These are phyloP conservation scores for Hypoxylon perforatum DNA, from an alignment of 495 filamentous ascomycete species.

Conservation along the genomic window DNA sequence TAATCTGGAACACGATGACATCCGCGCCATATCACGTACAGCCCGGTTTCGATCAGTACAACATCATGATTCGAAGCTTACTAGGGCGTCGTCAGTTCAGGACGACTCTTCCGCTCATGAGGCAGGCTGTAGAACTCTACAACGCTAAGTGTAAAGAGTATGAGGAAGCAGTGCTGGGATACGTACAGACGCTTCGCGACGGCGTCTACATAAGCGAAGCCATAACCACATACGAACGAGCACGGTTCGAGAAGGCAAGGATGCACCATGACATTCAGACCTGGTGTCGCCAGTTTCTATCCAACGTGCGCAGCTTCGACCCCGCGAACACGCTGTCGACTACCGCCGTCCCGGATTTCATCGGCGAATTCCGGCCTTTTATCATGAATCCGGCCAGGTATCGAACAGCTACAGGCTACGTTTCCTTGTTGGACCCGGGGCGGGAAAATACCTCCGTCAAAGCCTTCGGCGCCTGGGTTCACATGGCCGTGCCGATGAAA, in stretches of 20 bases:
- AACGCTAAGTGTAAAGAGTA: constrained; percentile 39
- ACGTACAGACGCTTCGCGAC: constrained; percentile 34
- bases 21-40: constrained; percentile 41
- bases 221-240: constrained; percentile 25
- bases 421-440: constrained; percentile 33
- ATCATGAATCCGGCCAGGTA: constrained; percentile 53
- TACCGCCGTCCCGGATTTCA: constrained; percentile 53
- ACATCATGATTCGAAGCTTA: constrained; percentile 44
- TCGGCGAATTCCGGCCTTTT: constrained; percentile 63
- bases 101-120: constrained; percentile 40
- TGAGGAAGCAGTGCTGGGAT: constrained; percentile 46
- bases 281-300: constrained; percentile 40
- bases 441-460: constrained; percentile 3
- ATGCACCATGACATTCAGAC: constrained; percentile 41
- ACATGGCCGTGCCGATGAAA: constrained; percentile 25
- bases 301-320: constrained; percentile 18
- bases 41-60: constrained; percentile 47
- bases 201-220: constrained; percentile 8
- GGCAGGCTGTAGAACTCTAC: constrained; percentile 41
- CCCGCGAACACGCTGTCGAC: constrained; percentile 18
- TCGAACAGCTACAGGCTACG: constrained; percentile 42
- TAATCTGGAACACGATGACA: constrained; percentile 51
- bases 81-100: constrained; percentile 29
- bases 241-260: constrained; percentile 36
- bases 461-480: background rate